These are phyloP conservation scores for Akanthomyces uredinophilus DNA, from an alignment of 2,329 filamentous ascomycete genomes.

Conservation along the genomic window DNA sequence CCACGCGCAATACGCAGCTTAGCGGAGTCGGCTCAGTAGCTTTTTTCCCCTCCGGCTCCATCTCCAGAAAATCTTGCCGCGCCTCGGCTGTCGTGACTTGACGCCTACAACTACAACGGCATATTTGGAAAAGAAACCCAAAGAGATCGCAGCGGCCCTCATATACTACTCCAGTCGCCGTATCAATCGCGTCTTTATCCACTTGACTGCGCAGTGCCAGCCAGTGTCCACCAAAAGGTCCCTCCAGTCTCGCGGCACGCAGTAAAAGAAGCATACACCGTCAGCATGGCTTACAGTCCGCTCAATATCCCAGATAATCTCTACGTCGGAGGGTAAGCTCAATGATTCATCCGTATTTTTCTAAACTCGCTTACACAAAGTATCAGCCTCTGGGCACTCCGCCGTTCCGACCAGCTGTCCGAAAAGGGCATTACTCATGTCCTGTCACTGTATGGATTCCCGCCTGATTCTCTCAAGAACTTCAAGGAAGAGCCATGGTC, in stretches of 20 bases:
- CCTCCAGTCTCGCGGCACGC: too few species aligned
- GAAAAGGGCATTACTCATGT: conserved; percentile 81
- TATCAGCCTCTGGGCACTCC: conserved; percentile 70
- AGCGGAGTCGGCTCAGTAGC: conserved; percentile 8
- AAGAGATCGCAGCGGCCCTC: too few species aligned
- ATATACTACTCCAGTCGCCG: too few species aligned
- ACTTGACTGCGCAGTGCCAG: background rate
- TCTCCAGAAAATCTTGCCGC: background rate
- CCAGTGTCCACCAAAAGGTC: too few species aligned
- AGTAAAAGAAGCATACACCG: background rate
- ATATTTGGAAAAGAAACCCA: too few species aligned
- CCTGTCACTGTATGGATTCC: conserved; percentile 70
- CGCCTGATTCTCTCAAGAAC: conserved; percentile 32
- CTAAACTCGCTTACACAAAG: conserved; percentile 10
- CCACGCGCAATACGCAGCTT: background rate
- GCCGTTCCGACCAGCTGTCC: conserved; percentile 63
- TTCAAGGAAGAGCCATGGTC: conserved; percentile 46
- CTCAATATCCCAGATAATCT: conserved; percentile 13
- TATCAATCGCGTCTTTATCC: background rate
- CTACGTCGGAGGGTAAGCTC: conserved; percentile 13
- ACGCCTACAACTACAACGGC: background rate
- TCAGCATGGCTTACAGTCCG: conserved; percentile 13
- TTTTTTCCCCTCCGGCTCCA: conserved; percentile 6
- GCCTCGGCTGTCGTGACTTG: background rate
- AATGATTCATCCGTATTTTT: background rate